phyloP scores from a whole-genome alignment of 1,284 basidiomycete genomes.

The Mrakiaceae sp. region DNA sequence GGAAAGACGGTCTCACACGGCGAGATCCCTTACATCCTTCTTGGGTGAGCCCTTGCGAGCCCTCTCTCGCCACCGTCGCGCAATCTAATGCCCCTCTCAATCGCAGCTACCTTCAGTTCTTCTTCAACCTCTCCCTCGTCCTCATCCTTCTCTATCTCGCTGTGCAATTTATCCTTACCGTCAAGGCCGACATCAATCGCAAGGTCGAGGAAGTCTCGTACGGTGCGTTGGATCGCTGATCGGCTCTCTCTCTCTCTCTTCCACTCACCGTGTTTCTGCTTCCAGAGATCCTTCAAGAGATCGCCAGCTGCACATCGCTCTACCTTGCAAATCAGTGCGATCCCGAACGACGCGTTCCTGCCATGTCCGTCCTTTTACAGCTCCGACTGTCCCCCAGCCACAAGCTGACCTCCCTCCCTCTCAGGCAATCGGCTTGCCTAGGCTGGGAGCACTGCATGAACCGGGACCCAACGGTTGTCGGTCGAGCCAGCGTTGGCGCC shows the following conservation, averaged over 20 bases:
- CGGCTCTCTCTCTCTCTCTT: neutral
- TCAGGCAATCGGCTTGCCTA: conserved; percentile 55
- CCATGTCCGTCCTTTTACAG: conserved; percentile 43
- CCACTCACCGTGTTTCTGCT: conserved; percentile 2
- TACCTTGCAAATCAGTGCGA: conserved; percentile 76
- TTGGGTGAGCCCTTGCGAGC: conserved; percentile 49
- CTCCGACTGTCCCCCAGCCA: neutral
- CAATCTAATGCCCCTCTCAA: too few species aligned
- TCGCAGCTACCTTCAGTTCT: conserved; percentile 76
- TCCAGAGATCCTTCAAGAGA: conserved; percentile 77
- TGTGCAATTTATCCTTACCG: conserved; percentile 73
- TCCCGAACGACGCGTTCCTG: conserved; percentile 53
- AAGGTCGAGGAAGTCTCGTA: conserved; percentile 80
- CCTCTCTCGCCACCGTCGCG: neutral
- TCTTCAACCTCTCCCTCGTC: conserved; percentile 84
- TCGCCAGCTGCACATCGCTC: conserved; percentile 64
- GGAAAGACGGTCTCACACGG: conserved; percentile 28
- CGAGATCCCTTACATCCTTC: conserved; percentile 45
- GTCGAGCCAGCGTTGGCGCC: conserved; percentile 77
- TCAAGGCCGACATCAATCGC: conserved; percentile 80
- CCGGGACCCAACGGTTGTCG: conserved; percentile 78
- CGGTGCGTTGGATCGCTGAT: conserved; percentile 42
- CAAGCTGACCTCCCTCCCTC: neutral
- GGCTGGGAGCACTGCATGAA: conserved; percentile 95
- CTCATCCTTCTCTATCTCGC: conserved; percentile 73